Base-by-base conservation (phyloP, 768 basidiomycete genomes). In the Termitomyces sp. region DNA sequence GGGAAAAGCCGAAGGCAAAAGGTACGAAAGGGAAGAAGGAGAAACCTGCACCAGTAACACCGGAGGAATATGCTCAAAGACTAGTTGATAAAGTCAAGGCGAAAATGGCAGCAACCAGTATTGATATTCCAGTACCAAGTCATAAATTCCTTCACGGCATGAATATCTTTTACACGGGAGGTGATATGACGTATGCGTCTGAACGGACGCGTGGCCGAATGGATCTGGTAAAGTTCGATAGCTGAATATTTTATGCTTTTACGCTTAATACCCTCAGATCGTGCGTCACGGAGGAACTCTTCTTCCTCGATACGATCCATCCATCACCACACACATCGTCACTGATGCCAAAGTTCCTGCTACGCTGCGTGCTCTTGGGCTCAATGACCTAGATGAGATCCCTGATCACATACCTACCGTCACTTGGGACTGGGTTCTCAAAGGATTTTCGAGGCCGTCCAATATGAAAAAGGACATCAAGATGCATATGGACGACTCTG, bases 391-490 rank as follows among this genome's bases (percentile, higher is more conserved):
- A 16, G 69, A 67, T 7, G 79, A 88, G 4, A 85, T 92, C 44
- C 88, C 89, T 4, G 67, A 75, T n/a, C 72, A 80, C 43, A 84
- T 89, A 12, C 84, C 86, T 10, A 84, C 82, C 12, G 78, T 89
- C 32, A 80, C 65, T 37, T 89, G 87, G 88, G 62, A 64, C 14
- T 90, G 87, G 86, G 73, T 87, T 9, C 59, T 76, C 3, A 71
- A 75, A 4, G 78, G 77, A 10, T 69, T 76, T 8, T 65, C 67
- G 34, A 65, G 59, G 55, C 61, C 61, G 2, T 59, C 55, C 4
- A 34, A 22, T n/a, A 53, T 65, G 29, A 61, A 65, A 10, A 64
- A 68, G 58, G 68, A 67, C 24, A 70, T 71, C 36, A 67, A 72
- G 39, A 61, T 61, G 22, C 67, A 59, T 46, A 69, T 77, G 53